These are phyloP conservation scores for Arabis alpina DNA, from an alignment of 345 rosid genomes.

Conservation along the genomic window DNA sequence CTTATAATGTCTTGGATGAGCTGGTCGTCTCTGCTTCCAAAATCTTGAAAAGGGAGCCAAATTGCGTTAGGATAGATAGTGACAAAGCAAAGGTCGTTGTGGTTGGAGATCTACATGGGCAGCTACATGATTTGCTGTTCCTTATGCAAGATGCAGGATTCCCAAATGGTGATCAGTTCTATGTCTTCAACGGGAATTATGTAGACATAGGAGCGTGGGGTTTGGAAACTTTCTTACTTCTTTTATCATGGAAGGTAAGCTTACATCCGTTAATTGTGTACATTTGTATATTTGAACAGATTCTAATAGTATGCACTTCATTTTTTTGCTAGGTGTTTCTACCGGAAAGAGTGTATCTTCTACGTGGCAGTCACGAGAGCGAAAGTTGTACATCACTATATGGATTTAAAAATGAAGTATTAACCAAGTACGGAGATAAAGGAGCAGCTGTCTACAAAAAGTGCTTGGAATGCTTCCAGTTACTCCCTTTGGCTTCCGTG, in stretches of 20 bases:
- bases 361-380: conserved; percentile 46
- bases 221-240: conserved; percentile 44
- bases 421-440: conserved; percentile 45
- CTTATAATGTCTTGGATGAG: conserved; percentile 42
- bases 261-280: conserved; percentile 9
- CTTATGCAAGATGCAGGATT: conserved; percentile 49
- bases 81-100: conserved; percentile 46
- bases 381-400: conserved; percentile 43
- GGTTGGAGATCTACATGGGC: conserved; percentile 48
- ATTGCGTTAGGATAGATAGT: conserved; percentile 45
- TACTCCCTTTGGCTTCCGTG: conserved; percentile 45
- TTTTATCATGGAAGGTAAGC: conserved; percentile 45
- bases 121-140: conserved; percentile 46
- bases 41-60: conserved; percentile 44
- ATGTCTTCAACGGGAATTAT: conserved; percentile 47
- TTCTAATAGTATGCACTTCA: neutral
- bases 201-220: conserved; percentile 48
- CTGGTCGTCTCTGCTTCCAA: conserved; percentile 41
- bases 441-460: conserved; percentile 45
- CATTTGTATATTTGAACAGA: no score
- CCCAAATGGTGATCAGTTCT: conserved; percentile 44
- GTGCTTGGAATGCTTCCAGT: conserved; percentile 47
- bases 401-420: conserved; percentile 44
- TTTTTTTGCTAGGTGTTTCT: conserved; percentile 36
- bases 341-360: conserved; percentile 45